Evolutionary conservation across 1,284 basidiomycete species (phyloP), one percentile per base, ranked within the genome.

Genomic region (Puccinia coronata): DNA sequence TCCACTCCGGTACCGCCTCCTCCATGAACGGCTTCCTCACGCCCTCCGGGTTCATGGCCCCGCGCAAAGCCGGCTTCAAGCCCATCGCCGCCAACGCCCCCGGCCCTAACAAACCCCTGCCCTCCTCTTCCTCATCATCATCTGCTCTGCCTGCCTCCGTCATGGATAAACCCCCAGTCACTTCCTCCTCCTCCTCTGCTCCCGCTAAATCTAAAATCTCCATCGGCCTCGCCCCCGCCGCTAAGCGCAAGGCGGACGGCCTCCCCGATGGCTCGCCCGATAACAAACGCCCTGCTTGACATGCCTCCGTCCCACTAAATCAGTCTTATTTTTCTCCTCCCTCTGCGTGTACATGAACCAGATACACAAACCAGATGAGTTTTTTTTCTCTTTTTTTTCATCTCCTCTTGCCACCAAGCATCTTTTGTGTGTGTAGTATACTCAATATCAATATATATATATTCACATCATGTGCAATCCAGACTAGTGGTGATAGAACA

Each of bases 51-150:
- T 57, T 78, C 47, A 78, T 78, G 76, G 77, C 77, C 8, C 77
- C 77, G 23, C 49, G 77, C 20, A 80, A 80, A 25, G 77, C 77
- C 25, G 77, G 77, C 51, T 80, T 80, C 43, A 80, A 80, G 25
- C 77, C 77, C 23, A 80, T 80, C 69, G 51, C 67, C 28, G 49
- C 41, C 34, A 51, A 71, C 59, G 36, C 59, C 23, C 39, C 59
- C 34, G 2, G 14, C 8, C 14, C 31, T 16, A 16, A n/a, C n/a
- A 73, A 73, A 28, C n/a, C 49, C 3, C 11, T 1, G 0, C 5
- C 43, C 25, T 69, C 63, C 14, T 49, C 43, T 14, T 63, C 57
- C 12, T 49, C n/a, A n/a, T n/a, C n/a, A n/a, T n/a, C n/a, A n/a
- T 43, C 43, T 43, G 43, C 43, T 28, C 34, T 57, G 14, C 31